These are phyloP conservation scores for Aaosphaeria arxii DNA, from an alignment of 2,329 filamentous ascomycete genomes.

Conservation along the genomic window DNA sequence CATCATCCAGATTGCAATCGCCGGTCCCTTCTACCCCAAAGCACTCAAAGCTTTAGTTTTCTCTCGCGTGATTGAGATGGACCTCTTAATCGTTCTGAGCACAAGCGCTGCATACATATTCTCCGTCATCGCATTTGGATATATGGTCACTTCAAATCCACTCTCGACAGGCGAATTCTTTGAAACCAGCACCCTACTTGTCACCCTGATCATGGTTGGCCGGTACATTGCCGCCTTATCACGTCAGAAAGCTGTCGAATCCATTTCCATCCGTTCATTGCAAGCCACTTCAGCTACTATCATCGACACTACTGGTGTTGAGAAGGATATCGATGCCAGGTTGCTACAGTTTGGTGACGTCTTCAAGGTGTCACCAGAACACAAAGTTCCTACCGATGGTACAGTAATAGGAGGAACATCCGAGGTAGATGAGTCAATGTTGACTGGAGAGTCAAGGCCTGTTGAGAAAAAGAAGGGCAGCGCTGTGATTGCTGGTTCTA, in stretches of 20 bases:
- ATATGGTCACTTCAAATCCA: slow-evolving; percentile 31
- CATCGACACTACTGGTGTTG: slow-evolving; percentile 41
- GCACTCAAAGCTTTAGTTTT: slow-evolving; percentile 62
- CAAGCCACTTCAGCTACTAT: slow-evolving; percentile 55
- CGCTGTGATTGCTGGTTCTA: slow-evolving; percentile 60
- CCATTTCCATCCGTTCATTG: slow-evolving; percentile 53
- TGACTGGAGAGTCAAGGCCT: slow-evolving; percentile 67
- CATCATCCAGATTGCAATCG: slow-evolving; percentile 61
- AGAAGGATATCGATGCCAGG: slow-evolving; percentile 59
- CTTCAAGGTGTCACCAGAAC: slow-evolving; percentile 62
- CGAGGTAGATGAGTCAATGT: slow-evolving; percentile 72
- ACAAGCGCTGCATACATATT: slow-evolving; percentile 65
- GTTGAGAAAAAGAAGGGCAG: slow-evolving; percentile 56
- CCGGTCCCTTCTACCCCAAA: slow-evolving; percentile 64
- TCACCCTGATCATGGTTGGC: slow-evolving; percentile 54
- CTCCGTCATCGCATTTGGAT: slow-evolving; percentile 51
- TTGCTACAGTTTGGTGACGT: slow-evolving; percentile 70
- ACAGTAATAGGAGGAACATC: slow-evolving; percentile 59
- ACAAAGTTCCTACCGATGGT: slow-evolving; percentile 65
- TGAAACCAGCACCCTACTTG: slow-evolving; percentile 54
- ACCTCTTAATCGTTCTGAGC: slow-evolving; percentile 65
- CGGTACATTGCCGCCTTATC: slow-evolving; percentile 47
- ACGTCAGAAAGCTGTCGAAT: slow-evolving; percentile 48
- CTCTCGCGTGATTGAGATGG: slow-evolving; percentile 63
- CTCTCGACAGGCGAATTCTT: slow-evolving; percentile 50